phyloP scores from a whole-genome alignment of 192 early-diverging fungal species.

The Coemansia sp. region DNA sequence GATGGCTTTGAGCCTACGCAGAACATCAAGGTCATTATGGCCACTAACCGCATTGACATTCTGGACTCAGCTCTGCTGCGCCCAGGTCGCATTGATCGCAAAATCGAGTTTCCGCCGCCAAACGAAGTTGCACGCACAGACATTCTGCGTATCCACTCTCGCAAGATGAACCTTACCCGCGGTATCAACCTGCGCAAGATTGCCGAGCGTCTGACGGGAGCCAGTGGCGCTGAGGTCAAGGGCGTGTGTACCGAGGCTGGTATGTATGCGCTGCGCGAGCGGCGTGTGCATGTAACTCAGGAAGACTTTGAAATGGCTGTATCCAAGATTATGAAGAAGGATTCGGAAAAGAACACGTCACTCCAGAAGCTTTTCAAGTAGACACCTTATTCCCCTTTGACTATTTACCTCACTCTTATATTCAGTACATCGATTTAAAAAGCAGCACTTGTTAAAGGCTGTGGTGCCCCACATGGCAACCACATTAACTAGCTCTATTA shows the following conservation, averaged over 20 bases:
- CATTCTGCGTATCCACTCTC: slow-evolving; percentile 88
- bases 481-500: too few relatives aligned
- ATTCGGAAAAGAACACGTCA: slow-evolving; percentile 93
- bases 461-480: too few relatives aligned
- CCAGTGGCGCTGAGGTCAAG: slow-evolving; percentile 88
- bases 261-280: slow-evolving; percentile 90
- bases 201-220: slow-evolving; percentile 81
- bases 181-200: slow-evolving; percentile 89
- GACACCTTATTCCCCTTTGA: background rate
- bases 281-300: slow-evolving; percentile 98
- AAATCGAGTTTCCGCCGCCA: slow-evolving; percentile 90
- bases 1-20: slow-evolving; percentile 89
- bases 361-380: slow-evolving; percentile 98
- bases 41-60: slow-evolving; percentile 90
- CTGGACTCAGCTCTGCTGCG: slow-evolving; percentile 83
- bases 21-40: slow-evolving; percentile 94
- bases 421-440: background rate
- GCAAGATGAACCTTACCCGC: slow-evolving; percentile 88
- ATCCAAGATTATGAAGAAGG: slow-evolving; percentile 99
- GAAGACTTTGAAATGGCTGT: slow-evolving; percentile 99
- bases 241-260: slow-evolving; percentile 86
- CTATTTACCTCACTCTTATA: background rate
- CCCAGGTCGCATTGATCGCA: slow-evolving; percentile 87
- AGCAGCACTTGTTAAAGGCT: background rate
- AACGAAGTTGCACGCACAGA: slow-evolving; percentile 82